Evolutionary conservation across 129 eudicot genomes (phyloP), one percentile per base, ranked within the genome.

Genomic region (Sambucus nigra): DNA sequence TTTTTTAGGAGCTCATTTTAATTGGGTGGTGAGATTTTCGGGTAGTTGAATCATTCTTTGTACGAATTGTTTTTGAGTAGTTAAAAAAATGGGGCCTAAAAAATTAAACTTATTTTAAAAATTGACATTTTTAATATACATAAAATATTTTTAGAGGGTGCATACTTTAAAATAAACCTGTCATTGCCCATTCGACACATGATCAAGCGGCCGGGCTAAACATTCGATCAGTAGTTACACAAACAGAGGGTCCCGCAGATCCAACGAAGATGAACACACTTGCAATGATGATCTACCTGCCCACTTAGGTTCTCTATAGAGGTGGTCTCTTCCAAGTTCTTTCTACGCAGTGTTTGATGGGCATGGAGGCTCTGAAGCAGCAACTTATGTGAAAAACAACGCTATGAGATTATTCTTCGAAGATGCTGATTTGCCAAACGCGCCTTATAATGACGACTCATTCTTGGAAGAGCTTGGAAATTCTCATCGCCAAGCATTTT

Each of bases 291-390:
- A 87, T 74, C 70, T 87, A 23, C 69, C 79, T 2, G 51, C 67
- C 35, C 80, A 72, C 25, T 55, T 87, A 39, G 94, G 81, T 0
- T 17, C 69, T 12, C 70, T 47, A 9, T 74, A 69, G 66, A 67
- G 25, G 21, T 87, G 88, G 85, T 60, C 81, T 8, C 59, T 67
- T 20, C 79, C 89, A 9, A 74, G 83, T 41, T 74, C 96, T 4
- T 87, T 87, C 22, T 87, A 79, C 44, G 96, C 81, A 15, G 78
- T 87, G 19, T 83, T 87, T 61, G 96, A 83, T 26, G 96, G 96
- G 16, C 96, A 87, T 17, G 94, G 94, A 17, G 96, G 96, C 26
- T 58, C 86, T 8, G 84, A 82, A 62, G 96, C 96, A 5, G 78
- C 96, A 47, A 31, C 86, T 8, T 87, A 55, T 70, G 53, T 87